phyloP scores from a whole-genome alignment of 257 asterid species.

The Nicotiana knightiana region DNA sequence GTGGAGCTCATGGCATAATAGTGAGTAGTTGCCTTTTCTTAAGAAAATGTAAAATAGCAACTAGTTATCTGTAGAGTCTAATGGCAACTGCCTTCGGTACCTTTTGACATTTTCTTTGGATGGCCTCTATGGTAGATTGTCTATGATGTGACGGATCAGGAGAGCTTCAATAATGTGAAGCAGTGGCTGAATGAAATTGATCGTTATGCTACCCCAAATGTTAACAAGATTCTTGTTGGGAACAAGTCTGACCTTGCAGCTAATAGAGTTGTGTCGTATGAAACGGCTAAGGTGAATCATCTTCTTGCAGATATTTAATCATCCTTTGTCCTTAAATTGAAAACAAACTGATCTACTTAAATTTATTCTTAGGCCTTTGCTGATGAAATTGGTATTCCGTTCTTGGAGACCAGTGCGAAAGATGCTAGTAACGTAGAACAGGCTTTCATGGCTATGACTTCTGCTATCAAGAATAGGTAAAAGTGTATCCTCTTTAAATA shows the following conservation, averaged over 20 bases:
- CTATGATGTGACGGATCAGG: slow-evolving; percentile 78
- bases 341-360: slow-evolving; percentile 4
- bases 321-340: neutral
- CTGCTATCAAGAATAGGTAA: slow-evolving; percentile 72
- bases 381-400: slow-evolving; percentile 89
- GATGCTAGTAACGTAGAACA: slow-evolving; percentile 80
- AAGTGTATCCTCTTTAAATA: neutral
- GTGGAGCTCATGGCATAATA: slow-evolving; percentile 52
- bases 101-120: slow-evolving; percentile 5
- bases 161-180: slow-evolving; percentile 87
- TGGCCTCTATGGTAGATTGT: slow-evolving; percentile 50
- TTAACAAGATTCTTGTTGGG: slow-evolving; percentile 83
- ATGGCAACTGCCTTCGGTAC: neutral
- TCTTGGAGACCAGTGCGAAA: slow-evolving; percentile 95
- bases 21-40: slow-evolving; percentile 23
- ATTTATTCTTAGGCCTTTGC: slow-evolving; percentile 65
- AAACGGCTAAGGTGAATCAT: slow-evolving; percentile 65
- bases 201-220: slow-evolving; percentile 84
- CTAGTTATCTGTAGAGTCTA: neutral
- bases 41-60: neutral
- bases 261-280: slow-evolving; percentile 72
- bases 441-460: slow-evolving; percentile 96
- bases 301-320: neutral
- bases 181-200: slow-evolving; percentile 93
- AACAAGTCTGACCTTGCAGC: slow-evolving; percentile 80